Evolutionary conservation across 805 yeast genomes (phyloP).

Genomic region (Wickerhamomyces queroliae): DNA sequence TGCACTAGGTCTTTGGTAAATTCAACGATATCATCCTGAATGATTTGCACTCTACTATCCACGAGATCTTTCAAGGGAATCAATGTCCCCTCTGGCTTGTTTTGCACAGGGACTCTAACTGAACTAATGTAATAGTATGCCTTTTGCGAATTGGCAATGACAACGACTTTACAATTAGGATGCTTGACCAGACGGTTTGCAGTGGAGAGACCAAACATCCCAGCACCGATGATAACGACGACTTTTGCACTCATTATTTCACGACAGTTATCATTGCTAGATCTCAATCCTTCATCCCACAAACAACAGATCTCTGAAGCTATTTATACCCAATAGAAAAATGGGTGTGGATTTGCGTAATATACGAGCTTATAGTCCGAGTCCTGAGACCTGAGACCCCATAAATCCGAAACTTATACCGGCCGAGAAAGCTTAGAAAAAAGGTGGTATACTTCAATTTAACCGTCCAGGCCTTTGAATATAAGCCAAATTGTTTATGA

Average conservation of each 20-base stretch:
- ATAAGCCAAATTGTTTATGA: too few relatives aligned
- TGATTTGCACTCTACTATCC: conserved; percentile 14
- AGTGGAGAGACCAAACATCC: conserved; percentile 15
- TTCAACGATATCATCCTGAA: conserved; percentile 14
- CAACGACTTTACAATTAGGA: conserved; percentile 6
- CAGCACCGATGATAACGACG: conserved; percentile 19
- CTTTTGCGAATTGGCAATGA: conserved; percentile 13
- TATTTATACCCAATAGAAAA: too few relatives aligned
- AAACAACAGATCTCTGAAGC: too few relatives aligned
- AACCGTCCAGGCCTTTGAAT: too few relatives aligned
- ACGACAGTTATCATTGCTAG: too few relatives aligned
- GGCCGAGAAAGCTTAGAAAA: too few relatives aligned
- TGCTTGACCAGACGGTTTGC: conserved; percentile 15
- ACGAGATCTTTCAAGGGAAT: conserved; percentile 15
- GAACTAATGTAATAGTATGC: conserved; percentile 10
- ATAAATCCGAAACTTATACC: too few relatives aligned
- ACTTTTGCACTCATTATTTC: conserved; percentile 2
- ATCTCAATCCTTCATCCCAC: too few relatives aligned
- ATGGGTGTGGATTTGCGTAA: too few relatives aligned
- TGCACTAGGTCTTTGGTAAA: conserved; percentile 14
- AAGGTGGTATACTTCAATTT: too few relatives aligned
- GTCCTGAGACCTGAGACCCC: too few relatives aligned
- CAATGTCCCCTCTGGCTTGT: conserved; percentile 12
- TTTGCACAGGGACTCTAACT: conserved; percentile 14
- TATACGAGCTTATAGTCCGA: too few relatives aligned